Base-by-base conservation (phyloP, 352 stramenopile genomes). In the Globisporangium radiosum region DNA sequence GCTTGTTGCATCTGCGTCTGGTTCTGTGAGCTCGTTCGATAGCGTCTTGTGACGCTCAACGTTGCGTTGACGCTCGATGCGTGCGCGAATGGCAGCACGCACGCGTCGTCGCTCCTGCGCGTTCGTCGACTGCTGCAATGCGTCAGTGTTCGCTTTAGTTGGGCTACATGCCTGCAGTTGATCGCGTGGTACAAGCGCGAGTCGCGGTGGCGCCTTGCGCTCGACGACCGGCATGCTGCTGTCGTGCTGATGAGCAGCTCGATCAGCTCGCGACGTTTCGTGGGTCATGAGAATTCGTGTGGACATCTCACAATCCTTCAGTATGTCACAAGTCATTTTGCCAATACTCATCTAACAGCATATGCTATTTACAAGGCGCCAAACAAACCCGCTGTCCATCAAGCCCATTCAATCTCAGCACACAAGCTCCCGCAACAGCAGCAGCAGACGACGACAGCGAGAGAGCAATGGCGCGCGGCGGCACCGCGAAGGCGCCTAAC, bases 111-210 rank as follows among this genome's bases (percentile, higher is more conserved):
- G 45, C 45, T 50, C 45, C 4, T n/a, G 15, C 45, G 8, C 17
- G 15, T 33, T n/a, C n/a, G 45, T 56, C 33, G 8, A 15, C 17
- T 15, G 19, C 17, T 37, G 39, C 1, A 13, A 44, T 52, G 45
- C 1, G 58, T 17, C 36, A 64, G 69, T 36, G 66, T 64, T 11
- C 25, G 49, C 68, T 57, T 40, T 33, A 40, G 19, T 54, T 40
- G 17, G 61, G 40, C 33, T 70, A 3, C 10, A 14, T 3, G 51
- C 44, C 3, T 47, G 58, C 4, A 80, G 40, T 39, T 75, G 60
- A 14, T 74, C 66, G 7, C 71, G 68, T n/a, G 78, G 78, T 48
- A 85, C 60, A 25, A 87, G 59, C 54, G 76, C 76, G 25, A 88
- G 64, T 5, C 59, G 75, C 45, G 75, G 76, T 11, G 59, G 62